These are phyloP conservation scores for Lagerstroemia fauriei DNA, from an alignment of 441 rosid species.

Conservation along the genomic window DNA sequence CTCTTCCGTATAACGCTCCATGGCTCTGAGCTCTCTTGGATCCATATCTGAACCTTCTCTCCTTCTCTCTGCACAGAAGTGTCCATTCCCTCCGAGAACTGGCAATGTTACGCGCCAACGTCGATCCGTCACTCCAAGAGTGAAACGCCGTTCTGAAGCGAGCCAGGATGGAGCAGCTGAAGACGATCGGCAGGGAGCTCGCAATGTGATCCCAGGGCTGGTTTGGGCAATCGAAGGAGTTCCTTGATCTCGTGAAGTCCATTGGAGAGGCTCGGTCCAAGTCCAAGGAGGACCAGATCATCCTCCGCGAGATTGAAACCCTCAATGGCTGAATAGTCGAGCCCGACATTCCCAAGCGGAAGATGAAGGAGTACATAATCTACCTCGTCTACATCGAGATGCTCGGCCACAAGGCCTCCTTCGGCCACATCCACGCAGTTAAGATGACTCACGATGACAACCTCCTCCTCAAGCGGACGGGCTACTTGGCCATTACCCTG, in stretches of 20 bases:
- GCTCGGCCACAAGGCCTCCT: conserved; percentile 96
- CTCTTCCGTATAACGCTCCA: too few relatives aligned
- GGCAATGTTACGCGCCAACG: too few relatives aligned
- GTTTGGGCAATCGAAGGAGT: conserved; percentile 88
- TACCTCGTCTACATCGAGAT: conserved; percentile 87
- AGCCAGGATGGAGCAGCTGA: conserved; percentile 99
- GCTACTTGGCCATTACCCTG: conserved; percentile 88
- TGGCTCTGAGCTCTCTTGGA: too few relatives aligned
- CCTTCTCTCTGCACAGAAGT: too few relatives aligned
- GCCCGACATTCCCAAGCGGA: conserved; percentile 86
- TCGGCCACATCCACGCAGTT: conserved; percentile 94
- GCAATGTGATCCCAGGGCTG: conserved; percentile 99
- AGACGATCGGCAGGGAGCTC: conserved; percentile 94
- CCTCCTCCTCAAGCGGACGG: conserved; percentile 80
- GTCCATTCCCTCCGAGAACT: too few relatives aligned
- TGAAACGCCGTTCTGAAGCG: too few relatives aligned
- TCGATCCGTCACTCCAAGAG: too few relatives aligned
- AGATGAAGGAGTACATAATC: conserved; percentile 92
- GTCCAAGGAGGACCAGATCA: conserved; percentile 95
- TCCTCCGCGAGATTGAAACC: conserved; percentile 79
- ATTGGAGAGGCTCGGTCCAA: conserved; percentile 98
- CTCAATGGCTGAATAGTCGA: conserved; percentile 78
- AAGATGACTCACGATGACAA: conserved; percentile 94
- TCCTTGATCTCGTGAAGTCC: conserved; percentile 91
- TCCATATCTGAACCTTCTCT: too few relatives aligned